Evolutionary conservation across 2,329 filamentous ascomycete species (phyloP).

Genomic region (Arthrobotrys sphaeroides): DNA sequence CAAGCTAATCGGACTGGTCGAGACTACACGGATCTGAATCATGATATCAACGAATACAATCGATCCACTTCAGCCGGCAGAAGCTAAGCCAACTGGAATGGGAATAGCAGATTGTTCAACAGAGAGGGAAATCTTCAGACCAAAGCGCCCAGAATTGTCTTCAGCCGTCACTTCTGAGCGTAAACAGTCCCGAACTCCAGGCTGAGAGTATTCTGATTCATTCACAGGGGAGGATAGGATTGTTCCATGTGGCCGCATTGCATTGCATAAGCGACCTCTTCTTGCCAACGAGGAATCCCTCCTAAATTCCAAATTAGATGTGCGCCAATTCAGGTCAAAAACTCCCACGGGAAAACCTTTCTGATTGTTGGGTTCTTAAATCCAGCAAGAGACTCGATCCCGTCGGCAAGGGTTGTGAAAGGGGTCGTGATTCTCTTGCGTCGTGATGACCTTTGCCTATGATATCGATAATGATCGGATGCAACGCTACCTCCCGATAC

Average conservation of each 20-base stretch:
- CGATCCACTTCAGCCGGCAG: slow-evolving; percentile 3
- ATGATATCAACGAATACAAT: not conserved
- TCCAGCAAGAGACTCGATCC: not conserved
- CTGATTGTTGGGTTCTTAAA: not conserved
- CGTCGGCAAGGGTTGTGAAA: not conserved
- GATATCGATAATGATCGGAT: slow-evolving; percentile 13
- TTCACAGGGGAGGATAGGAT: slow-evolving; percentile 16
- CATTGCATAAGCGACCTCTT: slow-evolving; percentile 35
- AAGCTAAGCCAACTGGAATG: not conserved
- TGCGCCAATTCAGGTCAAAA: not conserved
- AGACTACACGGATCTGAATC: not conserved
- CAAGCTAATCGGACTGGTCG: not conserved
- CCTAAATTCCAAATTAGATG: slow-evolving; percentile 14
- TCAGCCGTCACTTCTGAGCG: not conserved
- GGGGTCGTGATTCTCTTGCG: not conserved
- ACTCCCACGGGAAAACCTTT: not conserved
- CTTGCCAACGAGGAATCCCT: slow-evolving; percentile 14
- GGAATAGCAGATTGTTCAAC: not conserved
- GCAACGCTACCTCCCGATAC: slow-evolving; percentile 9
- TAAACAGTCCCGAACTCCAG: not conserved
- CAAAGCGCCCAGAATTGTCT: not conserved
- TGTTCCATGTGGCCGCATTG: slow-evolving; percentile 39
- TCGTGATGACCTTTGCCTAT: not conserved
- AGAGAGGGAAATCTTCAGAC: not conserved
- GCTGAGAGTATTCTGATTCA: not conserved